Evolutionary conservation across 345 rosid genomes (phyloP), one percentile per base, ranked within the genome.

Genomic region (Conringia planisiliqua): DNA sequence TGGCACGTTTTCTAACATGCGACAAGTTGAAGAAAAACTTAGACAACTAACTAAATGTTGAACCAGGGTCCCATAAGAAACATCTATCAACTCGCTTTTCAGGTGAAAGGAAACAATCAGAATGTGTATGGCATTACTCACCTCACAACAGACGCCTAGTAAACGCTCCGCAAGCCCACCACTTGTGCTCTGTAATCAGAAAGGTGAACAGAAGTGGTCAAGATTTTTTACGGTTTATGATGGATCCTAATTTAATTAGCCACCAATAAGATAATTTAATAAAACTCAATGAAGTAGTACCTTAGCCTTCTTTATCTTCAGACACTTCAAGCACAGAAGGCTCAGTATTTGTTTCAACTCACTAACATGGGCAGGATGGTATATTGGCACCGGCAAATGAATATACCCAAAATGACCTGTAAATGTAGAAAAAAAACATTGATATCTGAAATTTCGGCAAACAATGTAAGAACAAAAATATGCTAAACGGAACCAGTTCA

Each of bases 361-460:
- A 52, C 65, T 81, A 54, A 95, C 77, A 80, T 95, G 93, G 66
- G 86, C 88, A 5, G 99, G 99, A 77, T 95, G 98, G 81, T 89
- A 95, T 68, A 92, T 86, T 1, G 97, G 97, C 47, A 86, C 79
- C 7, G 99, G 99, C 54, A 92, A 79, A 71, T 90, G 81, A 7
- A 92, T 87, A 64, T 87, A 92, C 40, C 99, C 99, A 81, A 95
- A 95, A 79, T 92, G 98, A 66, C 99, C 99, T 92, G 83, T 66
- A 83, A 75, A 46, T 18, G 44, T 54, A 59, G 79, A 80, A 69
- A 72, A 72, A 46, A n/a, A 57, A 69, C 26, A 59, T 43, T 3
- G 13, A 73, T 62, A 73, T 42, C 73, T 62, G 56, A 66, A 43
- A 14, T 47, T 44, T 39, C 47, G 54, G 57, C 46, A 52, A 20